phyloP scores from a whole-genome alignment of 2,329 filamentous ascomycete genomes.

The Microdochium paspali region DNA sequence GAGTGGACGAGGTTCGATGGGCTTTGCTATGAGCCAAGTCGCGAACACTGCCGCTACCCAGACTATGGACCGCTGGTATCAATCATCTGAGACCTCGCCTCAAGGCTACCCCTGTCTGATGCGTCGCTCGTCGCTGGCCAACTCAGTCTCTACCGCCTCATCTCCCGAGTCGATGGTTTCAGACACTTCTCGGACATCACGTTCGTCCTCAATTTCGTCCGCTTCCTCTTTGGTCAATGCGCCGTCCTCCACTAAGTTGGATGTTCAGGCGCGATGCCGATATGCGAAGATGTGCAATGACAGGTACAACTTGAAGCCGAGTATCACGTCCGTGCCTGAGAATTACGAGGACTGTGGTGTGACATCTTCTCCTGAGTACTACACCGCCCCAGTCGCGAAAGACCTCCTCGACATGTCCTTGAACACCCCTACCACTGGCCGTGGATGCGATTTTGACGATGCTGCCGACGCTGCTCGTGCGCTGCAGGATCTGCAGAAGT shows the following conservation, averaged over 20 bases:
- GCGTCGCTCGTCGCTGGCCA: conserved; percentile 54
- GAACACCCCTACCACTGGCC: conserved; percentile 35
- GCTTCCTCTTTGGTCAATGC: conserved; percentile 51
- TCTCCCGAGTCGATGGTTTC: conserved; percentile 62
- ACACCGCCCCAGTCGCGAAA: conserved; percentile 42
- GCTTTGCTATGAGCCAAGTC: conserved; percentile 48
- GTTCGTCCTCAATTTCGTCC: conserved; percentile 56
- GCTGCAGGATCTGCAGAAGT: conserved; percentile 51
- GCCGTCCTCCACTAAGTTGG: conserved; percentile 44
- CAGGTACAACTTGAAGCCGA: conserved; percentile 40
- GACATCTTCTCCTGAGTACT: conserved; percentile 48
- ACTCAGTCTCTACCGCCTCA: conserved; percentile 52
- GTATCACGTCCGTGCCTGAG: conserved; percentile 49
- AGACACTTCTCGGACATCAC: conserved; percentile 50
- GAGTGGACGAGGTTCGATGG: conserved; percentile 45
- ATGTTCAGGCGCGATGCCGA: conserved; percentile 55
- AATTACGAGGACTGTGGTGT: conserved; percentile 40
- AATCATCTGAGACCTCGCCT: conserved; percentile 39
- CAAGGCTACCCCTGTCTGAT: conserved; percentile 33
- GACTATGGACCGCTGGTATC: conserved; percentile 42
- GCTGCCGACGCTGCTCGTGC: conserved; percentile 45
- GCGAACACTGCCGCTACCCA: conserved; percentile 35
- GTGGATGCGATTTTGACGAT: conserved; percentile 39
- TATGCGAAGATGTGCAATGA: conserved; percentile 49
- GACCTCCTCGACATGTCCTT: conserved; percentile 38